Evolutionary conservation across 306 rosid species (phyloP), one percentile per base, ranked within the genome.

Genomic region (Prunus dulcis): DNA sequence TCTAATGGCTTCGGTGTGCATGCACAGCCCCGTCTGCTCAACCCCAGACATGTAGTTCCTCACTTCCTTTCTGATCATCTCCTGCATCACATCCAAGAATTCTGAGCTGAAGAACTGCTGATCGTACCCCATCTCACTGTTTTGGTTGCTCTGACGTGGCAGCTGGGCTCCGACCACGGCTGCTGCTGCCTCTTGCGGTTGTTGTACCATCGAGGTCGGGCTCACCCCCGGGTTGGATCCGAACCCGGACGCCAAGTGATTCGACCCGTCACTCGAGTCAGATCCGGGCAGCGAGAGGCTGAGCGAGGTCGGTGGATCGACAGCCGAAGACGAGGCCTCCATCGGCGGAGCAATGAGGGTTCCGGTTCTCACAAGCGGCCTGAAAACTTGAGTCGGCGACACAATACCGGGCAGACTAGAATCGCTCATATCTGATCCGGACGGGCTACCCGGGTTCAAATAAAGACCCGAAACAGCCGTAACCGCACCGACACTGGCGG

Each of bases 21-120:
- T 52, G 76, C 86, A 78, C 43, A 80, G 17, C 15, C 96, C 98
- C 6, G 81, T 86, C 45, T 63, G 88, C 79, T 91, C 91, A 10
- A 87, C n/a, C 73, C 90, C 98, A 52, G 89, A 82, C 98, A 93
- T 91, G 75, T 89, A 93, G 74, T 55, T 85, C 60, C 86, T 85
- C 83, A 93, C 96, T 78, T 93, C 98, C 72, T 82, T 88, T 47
- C 91, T 82, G 15, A 93, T 77, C 98, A 93, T 90, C 75, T 93
- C 96, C 75, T 89, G 96, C 91, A 93, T 89, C 82, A 83, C 87
- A 3, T 76, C 72, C 86, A 91, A 50, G 34, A 89, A 90, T 81
- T 93, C 96, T 0, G 78, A 41, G 68, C 84, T 89, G 69, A 87
- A 89, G n/a, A 86, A 87, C 84, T 79, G 89, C 76, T 82, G 83